phyloP scores from a whole-genome alignment of 768 basidiomycete genomes.

The Chalciporus sphaerocephalus region DNA sequence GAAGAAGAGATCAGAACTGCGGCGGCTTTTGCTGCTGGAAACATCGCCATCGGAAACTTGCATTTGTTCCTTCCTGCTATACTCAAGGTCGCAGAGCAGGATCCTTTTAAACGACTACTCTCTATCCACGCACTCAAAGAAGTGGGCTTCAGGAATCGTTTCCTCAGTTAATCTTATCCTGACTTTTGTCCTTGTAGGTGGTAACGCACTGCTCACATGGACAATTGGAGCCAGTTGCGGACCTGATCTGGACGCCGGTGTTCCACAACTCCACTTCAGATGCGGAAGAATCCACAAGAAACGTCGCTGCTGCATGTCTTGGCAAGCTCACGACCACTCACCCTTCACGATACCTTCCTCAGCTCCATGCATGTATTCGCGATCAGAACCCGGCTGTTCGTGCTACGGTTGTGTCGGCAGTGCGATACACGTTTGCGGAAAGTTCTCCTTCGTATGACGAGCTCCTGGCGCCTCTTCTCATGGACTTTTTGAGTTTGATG shows the following conservation, averaged over 20 bases:
- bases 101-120: constrained; percentile 75
- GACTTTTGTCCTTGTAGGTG: constrained; percentile 45
- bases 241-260: constrained; percentile 86
- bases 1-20: constrained; percentile 86
- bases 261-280: constrained; percentile 82
- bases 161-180: background rate
- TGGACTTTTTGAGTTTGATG: constrained; percentile 90
- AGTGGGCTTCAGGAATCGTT: constrained; percentile 36
- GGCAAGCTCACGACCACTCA: constrained; percentile 93
- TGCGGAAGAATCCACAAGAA: constrained; percentile 86
- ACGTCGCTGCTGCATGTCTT: constrained; percentile 93
- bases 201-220: constrained; percentile 86
- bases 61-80: constrained; percentile 83
- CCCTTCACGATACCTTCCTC: constrained; percentile 85
- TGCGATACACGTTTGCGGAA: constrained; percentile 88
- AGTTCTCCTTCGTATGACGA: constrained; percentile 84
- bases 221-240: constrained; percentile 83
- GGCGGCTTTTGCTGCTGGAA: constrained; percentile 93
- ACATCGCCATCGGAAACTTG: constrained; percentile 92
- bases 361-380: constrained; percentile 78
- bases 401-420: constrained; percentile 88
- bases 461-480: constrained; percentile 78
- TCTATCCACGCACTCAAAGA: constrained; percentile 93
- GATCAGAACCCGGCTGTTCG: constrained; percentile 69
- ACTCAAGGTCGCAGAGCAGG: constrained; percentile 69